Conservation (phyloP, 148 eudicot species). For the Rheum nobile region DNA sequence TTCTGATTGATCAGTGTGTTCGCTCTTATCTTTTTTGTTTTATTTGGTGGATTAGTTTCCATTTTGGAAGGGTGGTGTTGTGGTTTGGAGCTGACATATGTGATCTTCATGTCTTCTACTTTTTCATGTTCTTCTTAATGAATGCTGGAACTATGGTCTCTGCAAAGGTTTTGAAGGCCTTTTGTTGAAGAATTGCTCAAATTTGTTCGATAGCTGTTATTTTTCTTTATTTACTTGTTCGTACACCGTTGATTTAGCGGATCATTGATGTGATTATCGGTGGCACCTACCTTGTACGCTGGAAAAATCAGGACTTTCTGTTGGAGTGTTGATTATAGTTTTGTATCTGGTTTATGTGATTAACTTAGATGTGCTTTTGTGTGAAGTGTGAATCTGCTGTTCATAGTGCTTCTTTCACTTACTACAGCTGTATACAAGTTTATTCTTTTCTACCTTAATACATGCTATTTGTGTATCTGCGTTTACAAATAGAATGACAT, state of each 20-base stretch:
- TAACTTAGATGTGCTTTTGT: neutral
- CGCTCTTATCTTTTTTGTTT: neutral
- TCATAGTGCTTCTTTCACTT: neutral
- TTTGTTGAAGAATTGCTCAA: too few species aligned
- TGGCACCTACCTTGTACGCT: neutral
- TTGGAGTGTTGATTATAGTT: neutral
- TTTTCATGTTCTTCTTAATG: neutral
- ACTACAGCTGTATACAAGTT: neutral
- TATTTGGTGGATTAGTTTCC: too few species aligned
- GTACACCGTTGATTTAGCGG: neutral
- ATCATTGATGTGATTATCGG: neutral
- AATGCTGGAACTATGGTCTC: too few species aligned
- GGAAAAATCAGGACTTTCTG: neutral
- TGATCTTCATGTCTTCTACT: too few species aligned
- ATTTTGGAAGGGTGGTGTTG: too few species aligned
- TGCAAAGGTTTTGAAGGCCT: too few species aligned
- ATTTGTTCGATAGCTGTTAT: too few species aligned
- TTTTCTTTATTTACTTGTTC: neutral
- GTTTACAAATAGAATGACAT: neutral
- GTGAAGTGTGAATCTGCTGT: neutral
- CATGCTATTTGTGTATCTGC: neutral
- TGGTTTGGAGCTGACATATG: too few species aligned
- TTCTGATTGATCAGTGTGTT: neutral
- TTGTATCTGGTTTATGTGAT: neutral
- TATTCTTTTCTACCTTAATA: neutral